Base-by-base conservation (phyloP, 2,329 filamentous ascomycete genomes). In the Sporothrix sp. region DNA sequence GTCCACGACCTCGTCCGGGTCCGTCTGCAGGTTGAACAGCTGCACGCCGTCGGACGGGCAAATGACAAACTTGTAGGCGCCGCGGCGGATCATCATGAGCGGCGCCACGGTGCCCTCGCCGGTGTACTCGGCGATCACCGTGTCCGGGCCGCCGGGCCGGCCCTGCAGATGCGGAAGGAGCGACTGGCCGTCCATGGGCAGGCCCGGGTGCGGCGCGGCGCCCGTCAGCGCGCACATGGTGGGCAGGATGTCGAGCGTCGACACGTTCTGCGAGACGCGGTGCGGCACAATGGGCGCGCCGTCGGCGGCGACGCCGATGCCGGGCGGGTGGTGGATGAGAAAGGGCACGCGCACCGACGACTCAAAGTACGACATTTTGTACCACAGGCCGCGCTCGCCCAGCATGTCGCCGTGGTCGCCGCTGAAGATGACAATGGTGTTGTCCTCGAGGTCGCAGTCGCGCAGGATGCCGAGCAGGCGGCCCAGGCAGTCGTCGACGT, bases 391-490 rank as follows among this genome's bases (percentile, higher is more conserved):
- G 48, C 88, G 82, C 72, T 96, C 90, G 53, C 90, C 90, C 7
- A 96, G 78, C 90, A 96, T 96, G 67, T 96, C 90, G 51, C 90
- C 90, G 62, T 96, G 90, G 64, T 96, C 90, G 39, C 90, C 89
- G 52, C 85, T 90, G 69, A 96, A 96, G 58, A 96, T 82, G 60
- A 96, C 74, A 59, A 95, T 89, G 11, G 90, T 96, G 67, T 95
- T 81, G 30, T 95, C 81, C 54, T 83, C 83, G 39, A 96, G 73
- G 7, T 82, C 79, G 62, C 87, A 91, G 53, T 88, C 77, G 65
- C 89, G 84, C 16, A 96, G 72, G 0, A 87, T 84, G 54, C 80
- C 73, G 21, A 95, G 72, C 30, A 96, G 76, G 63, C 85, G 85
- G 52, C 90, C 90, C 57, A 96, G 83, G 68, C 90, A 90, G 67